phyloP scores from a whole-genome alignment of 208 protist genomes.

The Trypanosoma caninum region DNA sequence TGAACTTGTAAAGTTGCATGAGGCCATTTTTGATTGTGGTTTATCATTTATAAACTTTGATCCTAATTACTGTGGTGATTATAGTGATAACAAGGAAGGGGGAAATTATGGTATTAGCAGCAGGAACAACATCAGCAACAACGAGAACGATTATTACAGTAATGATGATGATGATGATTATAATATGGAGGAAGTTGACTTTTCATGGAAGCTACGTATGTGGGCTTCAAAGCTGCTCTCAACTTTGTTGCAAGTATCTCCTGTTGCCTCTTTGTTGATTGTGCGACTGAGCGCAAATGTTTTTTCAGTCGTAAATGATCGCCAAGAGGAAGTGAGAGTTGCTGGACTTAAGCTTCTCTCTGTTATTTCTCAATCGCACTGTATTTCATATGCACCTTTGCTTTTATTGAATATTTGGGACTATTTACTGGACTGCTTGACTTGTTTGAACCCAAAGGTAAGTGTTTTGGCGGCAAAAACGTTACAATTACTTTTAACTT shows the following conservation, averaged over 20 bases:
- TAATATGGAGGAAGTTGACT: constrained; percentile 26
- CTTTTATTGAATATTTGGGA: constrained; percentile 22
- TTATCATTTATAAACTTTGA: constrained; percentile 36
- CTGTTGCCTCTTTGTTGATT: constrained; percentile 20
- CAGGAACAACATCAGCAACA: too few relatives aligned
- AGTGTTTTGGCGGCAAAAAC: constrained; percentile 14
- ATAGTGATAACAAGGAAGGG: neutral
- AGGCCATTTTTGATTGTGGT: constrained; percentile 26
- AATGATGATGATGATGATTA: constrained; percentile 38
- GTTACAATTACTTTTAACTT: constrained; percentile 18
- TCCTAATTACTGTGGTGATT: constrained; percentile 30
- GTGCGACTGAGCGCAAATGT: constrained; percentile 19
- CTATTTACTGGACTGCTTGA: constrained; percentile 12
- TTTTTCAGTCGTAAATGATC: constrained; percentile 26
- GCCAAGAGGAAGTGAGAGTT: constrained; percentile 47
- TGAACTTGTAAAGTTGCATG: constrained; percentile 20
- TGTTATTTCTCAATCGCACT: constrained; percentile 18
- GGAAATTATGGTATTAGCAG: neutral
- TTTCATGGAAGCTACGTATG: constrained; percentile 55
- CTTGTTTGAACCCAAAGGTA: constrained; percentile 10
- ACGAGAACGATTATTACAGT: too few relatives aligned
- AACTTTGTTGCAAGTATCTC: constrained; percentile 30
- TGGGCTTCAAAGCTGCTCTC: constrained; percentile 33
- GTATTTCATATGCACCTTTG: constrained; percentile 8
- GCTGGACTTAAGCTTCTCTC: constrained; percentile 37